phyloP scores from a whole-genome alignment of 2,329 filamentous ascomycete genomes.

The Trichoderma gracile region DNA sequence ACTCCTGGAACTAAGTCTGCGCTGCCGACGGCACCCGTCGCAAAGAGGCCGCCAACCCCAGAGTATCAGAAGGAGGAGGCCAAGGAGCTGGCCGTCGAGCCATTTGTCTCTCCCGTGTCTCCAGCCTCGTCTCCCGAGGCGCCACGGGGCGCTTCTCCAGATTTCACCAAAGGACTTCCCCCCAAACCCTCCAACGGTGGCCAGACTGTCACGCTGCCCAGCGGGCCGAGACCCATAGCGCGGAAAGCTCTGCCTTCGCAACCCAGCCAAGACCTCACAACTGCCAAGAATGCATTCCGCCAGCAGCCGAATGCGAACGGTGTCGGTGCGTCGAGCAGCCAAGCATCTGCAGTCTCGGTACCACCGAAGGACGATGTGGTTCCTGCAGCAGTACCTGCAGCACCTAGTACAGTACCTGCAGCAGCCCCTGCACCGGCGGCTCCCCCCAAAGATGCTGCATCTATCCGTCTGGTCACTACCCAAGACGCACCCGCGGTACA shows the following conservation, averaged over 20 bases:
- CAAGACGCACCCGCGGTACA: constrained; percentile 31
- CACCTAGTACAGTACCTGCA: constrained; percentile 1
- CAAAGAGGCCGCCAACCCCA: constrained; percentile 49
- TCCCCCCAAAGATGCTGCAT: constrained; percentile 30
- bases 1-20: constrained; percentile 10
- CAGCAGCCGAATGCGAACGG: constrained; percentile 3
- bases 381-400: not conserved
- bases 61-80: constrained; percentile 50
- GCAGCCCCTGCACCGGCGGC: constrained; percentile 5
- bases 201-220: not conserved
- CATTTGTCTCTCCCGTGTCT: constrained; percentile 46
- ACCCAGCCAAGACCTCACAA: constrained; percentile 30
- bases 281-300: constrained; percentile 32
- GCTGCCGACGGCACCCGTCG: constrained; percentile 27
- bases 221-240: constrained; percentile 29
- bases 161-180: constrained; percentile 26
- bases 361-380: not conserved
- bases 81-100: constrained; percentile 40
- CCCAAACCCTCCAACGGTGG: constrained; percentile 27
- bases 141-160: constrained; percentile 30
- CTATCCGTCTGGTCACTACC: constrained; percentile 28
- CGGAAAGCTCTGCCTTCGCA: constrained; percentile 34
- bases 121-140: constrained; percentile 49
- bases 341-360: not conserved
- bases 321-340: not conserved